phyloP scores from a whole-genome alignment of 1,284 basidiomycete species.

The Stereum hirsutum region DNA sequence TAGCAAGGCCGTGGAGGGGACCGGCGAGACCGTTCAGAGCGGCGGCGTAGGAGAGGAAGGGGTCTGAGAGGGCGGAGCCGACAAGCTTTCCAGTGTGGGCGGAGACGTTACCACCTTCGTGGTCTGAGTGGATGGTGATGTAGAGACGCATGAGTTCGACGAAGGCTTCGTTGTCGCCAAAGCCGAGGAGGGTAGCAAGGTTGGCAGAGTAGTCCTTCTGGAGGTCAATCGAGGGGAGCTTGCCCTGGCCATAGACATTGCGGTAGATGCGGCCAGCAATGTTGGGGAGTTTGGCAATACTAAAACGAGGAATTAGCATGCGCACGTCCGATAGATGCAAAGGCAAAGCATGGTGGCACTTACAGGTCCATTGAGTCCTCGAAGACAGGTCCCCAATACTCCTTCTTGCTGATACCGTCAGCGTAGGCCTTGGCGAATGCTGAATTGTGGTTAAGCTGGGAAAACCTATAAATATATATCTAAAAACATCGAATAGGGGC shows the following conservation, averaged over 20 bases:
- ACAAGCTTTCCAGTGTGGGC: constrained; percentile 96
- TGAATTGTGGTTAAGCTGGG: constrained; percentile 92
- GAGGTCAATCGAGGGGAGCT: constrained; percentile 83
- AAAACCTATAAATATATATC: neutral
- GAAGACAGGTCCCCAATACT: constrained; percentile 95
- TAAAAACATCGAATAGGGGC: constrained; percentile 6
- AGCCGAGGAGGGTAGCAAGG: constrained; percentile 87
- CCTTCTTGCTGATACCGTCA: constrained; percentile 88
- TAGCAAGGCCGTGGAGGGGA: constrained; percentile 93
- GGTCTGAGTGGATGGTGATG: constrained; percentile 97
- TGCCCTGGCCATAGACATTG: constrained; percentile 88
- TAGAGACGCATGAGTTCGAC: constrained; percentile 95
- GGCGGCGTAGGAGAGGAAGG: constrained; percentile 92
- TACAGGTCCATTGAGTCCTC: constrained; percentile 97
- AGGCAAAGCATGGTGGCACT: constrained; percentile 16
- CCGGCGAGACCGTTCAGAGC: constrained; percentile 96
- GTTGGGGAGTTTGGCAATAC: constrained; percentile 94
- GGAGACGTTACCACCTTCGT: constrained; percentile 98
- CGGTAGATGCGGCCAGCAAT: constrained; percentile 96
- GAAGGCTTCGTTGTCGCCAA: constrained; percentile 83
- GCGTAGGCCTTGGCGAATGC: constrained; percentile 95
- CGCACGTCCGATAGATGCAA: too few species aligned
- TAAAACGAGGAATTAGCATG: constrained; percentile 17
- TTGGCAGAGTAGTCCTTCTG: constrained; percentile 93
- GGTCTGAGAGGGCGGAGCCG: constrained; percentile 95